These are phyloP conservation scores for Eucalyptus regnans DNA, from an alignment of 345 rosid species.

Conservation along the genomic window DNA sequence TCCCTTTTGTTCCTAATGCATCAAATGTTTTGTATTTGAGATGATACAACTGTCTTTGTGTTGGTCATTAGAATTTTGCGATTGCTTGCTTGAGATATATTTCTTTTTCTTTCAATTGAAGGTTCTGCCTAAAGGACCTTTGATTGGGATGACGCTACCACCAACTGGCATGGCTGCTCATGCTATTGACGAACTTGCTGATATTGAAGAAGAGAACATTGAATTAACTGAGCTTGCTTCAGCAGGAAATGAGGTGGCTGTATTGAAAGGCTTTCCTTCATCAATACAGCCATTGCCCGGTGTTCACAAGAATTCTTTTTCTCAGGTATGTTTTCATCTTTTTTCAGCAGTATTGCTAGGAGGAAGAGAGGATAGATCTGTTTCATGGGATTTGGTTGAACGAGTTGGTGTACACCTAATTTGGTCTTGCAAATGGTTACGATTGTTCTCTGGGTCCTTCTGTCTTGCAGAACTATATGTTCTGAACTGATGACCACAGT, in stretches of 20 bases:
- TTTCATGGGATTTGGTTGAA: not conserved
- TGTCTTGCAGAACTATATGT: not conserved
- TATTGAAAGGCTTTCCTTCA: constrained; percentile 19
- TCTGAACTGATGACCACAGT: not conserved
- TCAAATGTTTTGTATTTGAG: not conserved
- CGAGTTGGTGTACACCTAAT: not conserved
- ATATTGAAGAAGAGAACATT: constrained; percentile 32
- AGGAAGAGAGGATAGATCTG: not conserved
- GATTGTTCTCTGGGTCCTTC: not conserved
- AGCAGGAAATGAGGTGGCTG: not conserved
- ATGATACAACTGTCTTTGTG: not conserved
- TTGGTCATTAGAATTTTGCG: not conserved
- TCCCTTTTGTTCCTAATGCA: not conserved
- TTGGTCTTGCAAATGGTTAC: not conserved
- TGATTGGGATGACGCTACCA: constrained; percentile 6
- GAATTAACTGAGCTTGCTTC: constrained; percentile 23
- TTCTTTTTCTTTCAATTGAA: not conserved
- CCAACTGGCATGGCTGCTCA: constrained; percentile 69
- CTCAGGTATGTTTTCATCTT: constrained; percentile 9
- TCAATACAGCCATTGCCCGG: constrained; percentile 37
- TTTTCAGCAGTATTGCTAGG: not conserved
- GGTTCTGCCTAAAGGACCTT: not conserved
- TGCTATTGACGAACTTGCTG: constrained; percentile 36
- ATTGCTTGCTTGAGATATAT: not conserved
- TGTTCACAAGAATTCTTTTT: constrained; percentile 19